Percentiles rank a stretch among this genome's conserved stretches.
phyloP scores from a whole-genome alignment of 2,329 filamentous ascomycete species.

The Mycocentrospora acerina region DNA sequence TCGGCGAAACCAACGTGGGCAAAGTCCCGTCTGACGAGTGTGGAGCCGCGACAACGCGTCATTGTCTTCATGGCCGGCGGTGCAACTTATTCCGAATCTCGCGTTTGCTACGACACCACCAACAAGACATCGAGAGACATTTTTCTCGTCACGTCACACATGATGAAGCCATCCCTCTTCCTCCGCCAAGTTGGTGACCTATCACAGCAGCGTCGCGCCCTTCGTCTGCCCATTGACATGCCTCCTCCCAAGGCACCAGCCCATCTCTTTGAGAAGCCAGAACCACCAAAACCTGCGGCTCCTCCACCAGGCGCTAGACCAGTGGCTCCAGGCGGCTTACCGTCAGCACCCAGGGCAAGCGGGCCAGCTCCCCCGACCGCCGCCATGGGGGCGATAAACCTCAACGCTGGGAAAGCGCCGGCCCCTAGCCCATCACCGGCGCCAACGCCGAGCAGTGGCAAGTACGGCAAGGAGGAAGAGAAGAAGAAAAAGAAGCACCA shows the following conservation, averaged over 20 bases:
- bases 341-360: slow-evolving; percentile 25
- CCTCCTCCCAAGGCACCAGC: slow-evolving; percentile 80
- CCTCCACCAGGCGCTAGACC: slow-evolving; percentile 51
- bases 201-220: slow-evolving; percentile 68
- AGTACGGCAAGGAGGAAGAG: slow-evolving; percentile 26
- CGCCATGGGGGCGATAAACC: slow-evolving; percentile 34
- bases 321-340: slow-evolving; percentile 28
- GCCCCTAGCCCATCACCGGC: slow-evolving; percentile 15
- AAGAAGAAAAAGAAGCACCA: slow-evolving; percentile 57
- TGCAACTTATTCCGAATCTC: slow-evolving; percentile 87
- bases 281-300: slow-evolving; percentile 55
- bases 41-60: slow-evolving; percentile 84
- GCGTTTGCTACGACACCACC: slow-evolving; percentile 85
- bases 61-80: slow-evolving; percentile 95
- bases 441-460: slow-evolving; percentile 18
- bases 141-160: slow-evolving; percentile 87
- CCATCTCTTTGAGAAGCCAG: slow-evolving; percentile 78
- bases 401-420: slow-evolving; percentile 27
- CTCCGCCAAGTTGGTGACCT: slow-evolving; percentile 81
- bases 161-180: slow-evolving; percentile 84
- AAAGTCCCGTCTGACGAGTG: slow-evolving; percentile 70
- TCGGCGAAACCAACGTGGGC: slow-evolving; percentile 96
- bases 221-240: slow-evolving; percentile 79
- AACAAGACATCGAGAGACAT: slow-evolving; percentile 73
- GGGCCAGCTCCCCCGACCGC: slow-evolving; percentile 37